Evolutionary conservation across 129 eudicot species (phyloP).

Genomic region (Centaurea solstitialis): DNA sequence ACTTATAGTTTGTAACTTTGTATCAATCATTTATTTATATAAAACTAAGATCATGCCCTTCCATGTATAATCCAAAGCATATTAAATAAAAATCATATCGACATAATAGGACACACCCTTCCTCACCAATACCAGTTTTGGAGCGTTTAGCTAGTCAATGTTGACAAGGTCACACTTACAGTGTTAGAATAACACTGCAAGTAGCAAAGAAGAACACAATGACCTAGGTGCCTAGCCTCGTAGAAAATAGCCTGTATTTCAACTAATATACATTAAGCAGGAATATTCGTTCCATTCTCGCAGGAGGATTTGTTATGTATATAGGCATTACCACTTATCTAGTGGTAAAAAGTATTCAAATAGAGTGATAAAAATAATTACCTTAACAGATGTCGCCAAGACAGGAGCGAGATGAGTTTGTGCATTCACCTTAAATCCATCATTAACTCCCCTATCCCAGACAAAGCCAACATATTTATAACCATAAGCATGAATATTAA

Average conservation of each 20-base stretch:
- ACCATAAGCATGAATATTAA: not conserved
- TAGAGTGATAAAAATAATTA: slow-evolving; percentile 21
- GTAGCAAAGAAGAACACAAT: not conserved
- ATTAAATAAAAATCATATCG: too few species aligned
- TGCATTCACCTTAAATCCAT: slow-evolving; percentile 90
- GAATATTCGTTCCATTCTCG: not conserved
- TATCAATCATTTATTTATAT: too few species aligned
- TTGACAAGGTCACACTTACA: not conserved
- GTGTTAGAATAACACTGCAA: not conserved
- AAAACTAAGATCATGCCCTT: too few species aligned
- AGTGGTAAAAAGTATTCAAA: not conserved
- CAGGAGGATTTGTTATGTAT: not conserved
- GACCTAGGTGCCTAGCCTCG: not conserved
- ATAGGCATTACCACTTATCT: not conserved
- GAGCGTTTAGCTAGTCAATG: too few species aligned
- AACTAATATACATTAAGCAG: not conserved
- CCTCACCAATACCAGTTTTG: too few species aligned
- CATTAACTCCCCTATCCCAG: slow-evolving; percentile 67
- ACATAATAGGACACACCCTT: too few species aligned
- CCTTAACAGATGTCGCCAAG: slow-evolving; percentile 91
- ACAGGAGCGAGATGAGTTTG: slow-evolving; percentile 93
- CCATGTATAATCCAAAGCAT: too few species aligned
- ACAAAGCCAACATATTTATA: slow-evolving; percentile 1
- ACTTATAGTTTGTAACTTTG: too few species aligned
- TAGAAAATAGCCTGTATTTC: not conserved